phyloP scores from a whole-genome alignment of 2,329 filamentous ascomycete genomes.

The Diplodia sapinea region DNA sequence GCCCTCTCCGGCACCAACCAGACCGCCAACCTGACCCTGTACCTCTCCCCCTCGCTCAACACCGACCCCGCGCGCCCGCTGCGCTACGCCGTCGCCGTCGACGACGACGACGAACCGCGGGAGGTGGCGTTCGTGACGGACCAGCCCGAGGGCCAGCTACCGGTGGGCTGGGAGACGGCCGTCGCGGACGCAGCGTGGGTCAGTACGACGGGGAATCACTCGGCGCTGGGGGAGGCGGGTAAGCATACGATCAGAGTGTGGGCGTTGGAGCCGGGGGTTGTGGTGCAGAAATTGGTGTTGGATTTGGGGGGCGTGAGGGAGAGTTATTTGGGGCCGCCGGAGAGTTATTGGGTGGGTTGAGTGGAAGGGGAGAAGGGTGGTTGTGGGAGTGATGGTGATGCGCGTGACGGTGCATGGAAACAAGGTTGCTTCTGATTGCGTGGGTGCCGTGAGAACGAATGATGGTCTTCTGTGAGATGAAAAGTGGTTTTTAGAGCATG shows the following conservation, averaged over 20 bases:
- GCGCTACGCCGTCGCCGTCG: constrained; percentile 57
- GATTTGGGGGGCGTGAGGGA: constrained; percentile 61
- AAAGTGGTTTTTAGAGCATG: no score
- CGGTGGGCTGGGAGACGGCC: constrained; percentile 56
- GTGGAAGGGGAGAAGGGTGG: no score
- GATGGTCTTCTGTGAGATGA: no score
- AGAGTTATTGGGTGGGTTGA: constrained; percentile 46
- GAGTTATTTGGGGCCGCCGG: constrained; percentile 63
- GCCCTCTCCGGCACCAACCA: constrained; percentile 35
- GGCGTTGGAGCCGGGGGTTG: constrained; percentile 53
- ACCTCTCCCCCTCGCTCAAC: constrained; percentile 56
- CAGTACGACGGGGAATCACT: constrained; percentile 50
- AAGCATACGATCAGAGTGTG: constrained; percentile 54
- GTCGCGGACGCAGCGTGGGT: constrained; percentile 60
- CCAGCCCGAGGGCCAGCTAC: constrained; percentile 50
- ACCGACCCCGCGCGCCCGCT: constrained; percentile 58
- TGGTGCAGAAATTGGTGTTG: constrained; percentile 59
- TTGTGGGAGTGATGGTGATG: no score
- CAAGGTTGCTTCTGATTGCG: no score
- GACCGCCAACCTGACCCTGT: constrained; percentile 46
- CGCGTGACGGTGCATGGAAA: no score
- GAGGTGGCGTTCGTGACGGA: constrained; percentile 53
- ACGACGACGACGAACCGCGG: constrained; percentile 38
- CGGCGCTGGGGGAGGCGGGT: constrained; percentile 39
- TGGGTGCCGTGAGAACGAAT: no score